Base-by-base conservation (phyloP, 2,329 filamentous ascomycete species). In the Ilyonectria mors-panacis region DNA sequence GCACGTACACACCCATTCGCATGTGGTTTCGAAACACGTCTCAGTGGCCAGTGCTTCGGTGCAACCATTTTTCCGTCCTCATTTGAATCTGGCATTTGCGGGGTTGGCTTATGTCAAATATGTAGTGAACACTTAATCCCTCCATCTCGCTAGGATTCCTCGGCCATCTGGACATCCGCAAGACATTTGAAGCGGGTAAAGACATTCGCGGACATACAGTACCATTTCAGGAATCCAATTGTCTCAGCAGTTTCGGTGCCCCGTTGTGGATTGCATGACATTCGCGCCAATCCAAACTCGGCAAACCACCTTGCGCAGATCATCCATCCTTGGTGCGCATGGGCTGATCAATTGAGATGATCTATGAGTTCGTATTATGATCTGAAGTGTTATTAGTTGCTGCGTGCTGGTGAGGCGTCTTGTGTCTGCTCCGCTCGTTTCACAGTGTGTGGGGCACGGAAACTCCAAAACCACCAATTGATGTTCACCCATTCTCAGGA, bases 1-100 rank as follows among this genome's bases (percentile, higher is more conserved):
- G 39, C 30, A 55, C 50, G 59, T 55, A 42, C 59, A 48, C 23
- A 45, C 19, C 30, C 48, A 62, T 48, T 44, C 39, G n/a, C 12
- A 37, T 30, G 30, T 17, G 23, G 54, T 63, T 63, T 39, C 39
- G 59, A 47, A 47, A 63, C 59, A 50, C 10, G 44, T 30, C 35
- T 48, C 30, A 54, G 35, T 21, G 53, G 44, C 30, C 54, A 57
- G 33, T 54, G 51, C 42, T 26, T 48, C 42, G 21, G 42, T 57
- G 30, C 51, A 42, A 48, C 35, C 59, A 50, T 63, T 51, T 39
- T 55, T 17, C 45, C 53, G 56, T 50, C 33, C 28, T 56, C 37
- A 13, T 33, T n/a, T 21, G 6, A 51, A 21, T 15, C 19, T 35
- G 10, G 26, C 28, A 26, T 51, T 51, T 30, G n/a, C 21, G 19